Evolutionary conservation across 2,329 filamentous ascomycete genomes (phyloP), one percentile per base, ranked within the genome.

Genomic region (Lecanosticta acicola): DNA sequence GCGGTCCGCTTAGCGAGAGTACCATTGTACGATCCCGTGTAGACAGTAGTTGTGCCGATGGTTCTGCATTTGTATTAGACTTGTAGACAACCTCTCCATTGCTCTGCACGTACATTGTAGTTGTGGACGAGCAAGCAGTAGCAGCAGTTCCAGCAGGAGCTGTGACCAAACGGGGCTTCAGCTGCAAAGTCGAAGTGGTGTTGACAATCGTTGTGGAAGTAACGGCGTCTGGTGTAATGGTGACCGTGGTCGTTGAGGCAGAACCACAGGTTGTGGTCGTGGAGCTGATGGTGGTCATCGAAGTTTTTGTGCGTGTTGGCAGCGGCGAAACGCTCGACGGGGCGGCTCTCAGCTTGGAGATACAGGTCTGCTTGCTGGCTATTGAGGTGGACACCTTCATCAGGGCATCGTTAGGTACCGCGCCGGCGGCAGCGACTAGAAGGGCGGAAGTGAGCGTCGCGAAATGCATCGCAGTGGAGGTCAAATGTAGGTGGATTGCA

Each of bases 11-110:
- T 57, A 13, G 55, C 51, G 10, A 51, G 26, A 20, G 44, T 50
- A 35, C 41, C 48, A 32, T 48, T 55, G 51, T 57, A 59, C 21
- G 39, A 44, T 21, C 55, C 56, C 1, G 57, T 60, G 46, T 56
- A 60, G 11, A 55, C 46, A 18, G 56, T 60, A 9, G 54, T 43
- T 18, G 49, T 51, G 14, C 46, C 44, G 16, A 45, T 41, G 3
- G 45, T 46, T 8, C 54, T 56, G 34, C n/a, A 33, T 10, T 19
- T 16, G 44, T n/a, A 41, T 41, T 37, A 32, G 24, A 26, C 19
- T 18, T 19, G 11, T 10, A 16, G 13, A 33, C n/a, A 5, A n/a
- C 9, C 24, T 19, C 16, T 26, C 8, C 7, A 36, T 10, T 7
- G 7, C 3, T 19, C 8, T 20, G 35, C 11, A 42, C 54, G 41